A percentile compares a stretch with the other conserved stretches of the same genome.
These are phyloP conservation scores for Ettlia oleoabundans DNA, from an alignment of 139 green algal species.

Conservation along the genomic window DNA sequence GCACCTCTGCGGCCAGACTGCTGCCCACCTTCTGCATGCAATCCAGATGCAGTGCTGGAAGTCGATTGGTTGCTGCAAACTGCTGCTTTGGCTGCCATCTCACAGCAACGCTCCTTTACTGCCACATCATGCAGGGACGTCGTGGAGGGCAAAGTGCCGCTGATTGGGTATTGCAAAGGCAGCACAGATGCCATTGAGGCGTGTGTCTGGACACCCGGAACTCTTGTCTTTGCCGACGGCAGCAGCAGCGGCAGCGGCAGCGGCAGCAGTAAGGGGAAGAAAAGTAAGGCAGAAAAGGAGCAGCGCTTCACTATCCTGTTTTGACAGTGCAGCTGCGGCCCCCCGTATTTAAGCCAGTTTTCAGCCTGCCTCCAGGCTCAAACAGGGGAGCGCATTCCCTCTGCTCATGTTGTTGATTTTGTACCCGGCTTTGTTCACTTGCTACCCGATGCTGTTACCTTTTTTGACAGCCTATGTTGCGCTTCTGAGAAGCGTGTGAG, in stretches of 20 bases:
- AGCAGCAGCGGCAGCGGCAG: not conserved
- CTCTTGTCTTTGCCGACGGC: not conserved
- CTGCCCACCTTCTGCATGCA: too few relatives aligned
- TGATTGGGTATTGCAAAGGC: conserved; percentile 15
- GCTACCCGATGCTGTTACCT: not conserved
- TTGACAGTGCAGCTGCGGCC: too few relatives aligned
- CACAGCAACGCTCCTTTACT: too few relatives aligned
- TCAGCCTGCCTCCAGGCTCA: too few relatives aligned
- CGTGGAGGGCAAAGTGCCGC: not conserved
- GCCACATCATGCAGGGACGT: not conserved
- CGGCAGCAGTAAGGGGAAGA: not conserved
- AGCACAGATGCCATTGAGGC: conserved; percentile 19
- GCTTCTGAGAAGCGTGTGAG: not conserved
- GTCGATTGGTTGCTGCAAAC: not conserved
- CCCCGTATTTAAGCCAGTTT: too few relatives aligned
- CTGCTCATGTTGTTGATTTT: too few relatives aligned
- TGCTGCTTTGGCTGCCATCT: not conserved
- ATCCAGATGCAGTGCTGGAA: not conserved
- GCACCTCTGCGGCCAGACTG: too few relatives aligned
- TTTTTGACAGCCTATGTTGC: too few relatives aligned
- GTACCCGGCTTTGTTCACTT: too few relatives aligned
- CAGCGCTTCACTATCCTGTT: conserved; percentile 32
- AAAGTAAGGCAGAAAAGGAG: not conserved
- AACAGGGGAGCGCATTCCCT: too few relatives aligned
- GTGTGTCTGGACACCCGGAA: conserved; percentile 21